Base-by-base conservation (phyloP, 225 moss, liverwort and hornwort species). In the Thuidium tamariscinum region DNA sequence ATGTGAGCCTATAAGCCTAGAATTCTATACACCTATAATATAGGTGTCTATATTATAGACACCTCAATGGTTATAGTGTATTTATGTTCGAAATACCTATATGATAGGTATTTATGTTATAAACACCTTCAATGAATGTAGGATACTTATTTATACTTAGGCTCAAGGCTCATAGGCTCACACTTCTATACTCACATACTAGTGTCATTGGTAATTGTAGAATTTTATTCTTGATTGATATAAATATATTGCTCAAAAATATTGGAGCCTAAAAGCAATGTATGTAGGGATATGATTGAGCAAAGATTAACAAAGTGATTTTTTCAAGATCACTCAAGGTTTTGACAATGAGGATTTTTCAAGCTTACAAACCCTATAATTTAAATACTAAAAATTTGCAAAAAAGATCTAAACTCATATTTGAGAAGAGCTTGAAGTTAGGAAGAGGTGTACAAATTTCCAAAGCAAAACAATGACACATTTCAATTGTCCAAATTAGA, bases 331-430 rank as follows among this genome's bases (percentile, higher is more conserved):
- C 42, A 5, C 15, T 0, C 0, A 0, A 69, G 42, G 5, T 26
- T 26, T 41, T 14, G 26, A 26, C 69, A 16, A 42, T 9, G 5
- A 25, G 15, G 1, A 25, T 41, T 14, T 41, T 15, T 26, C 3
- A 42, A 69, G 3, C 2, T 42, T 44, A 29, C 0, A 0, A 46
- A 2, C 2, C 30, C 5, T 0, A 6, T 10, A 17, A 18, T 4
- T 46, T 18, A 10, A 46, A 30, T 29, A 46, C 3, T 6, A 11
- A n/a, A n/a, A n/a, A n/a, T n/a, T 1, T 72, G 17, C 10, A 3
- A 29, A 46, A 46, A 71, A 10, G 10, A 42, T 9, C 1, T 5
- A 9, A 15, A 16, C 27, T 36, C 2, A 5, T 0, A 70, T 5
- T 44, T 41, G 9, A 27, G 0, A 27, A 16, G 27, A 42, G 16